phyloP scores from a whole-genome alignment of 352 stramenopile species.

The Aphanomyces stellatus region DNA sequence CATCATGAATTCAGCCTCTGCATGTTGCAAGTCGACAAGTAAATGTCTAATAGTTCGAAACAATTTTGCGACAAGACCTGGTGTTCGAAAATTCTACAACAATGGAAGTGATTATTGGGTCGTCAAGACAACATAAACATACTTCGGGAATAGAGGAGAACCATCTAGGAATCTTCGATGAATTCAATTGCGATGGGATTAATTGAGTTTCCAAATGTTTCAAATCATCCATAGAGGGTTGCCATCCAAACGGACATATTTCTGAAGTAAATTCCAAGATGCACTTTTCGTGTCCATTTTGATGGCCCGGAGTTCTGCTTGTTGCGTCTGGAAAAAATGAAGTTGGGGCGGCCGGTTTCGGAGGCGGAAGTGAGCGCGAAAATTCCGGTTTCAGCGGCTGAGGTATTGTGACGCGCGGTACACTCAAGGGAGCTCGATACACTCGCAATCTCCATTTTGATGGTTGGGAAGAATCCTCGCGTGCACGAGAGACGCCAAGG shows the following conservation, averaged over 20 bases:
- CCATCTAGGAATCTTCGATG: not conserved
- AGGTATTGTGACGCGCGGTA: not conserved
- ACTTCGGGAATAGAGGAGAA: not conserved
- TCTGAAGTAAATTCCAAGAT: not conserved
- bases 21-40: not conserved
- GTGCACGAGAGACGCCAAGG: too few relatives aligned
- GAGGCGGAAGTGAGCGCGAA: too few relatives aligned
- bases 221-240: too few relatives aligned
- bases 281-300: too few relatives aligned
- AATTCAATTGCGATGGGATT: not conserved
- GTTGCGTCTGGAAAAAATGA: too few relatives aligned
- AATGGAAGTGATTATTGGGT: not conserved
- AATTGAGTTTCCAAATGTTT: not conserved
- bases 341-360: too few relatives aligned
- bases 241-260: not conserved
- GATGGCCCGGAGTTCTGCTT: too few relatives aligned
- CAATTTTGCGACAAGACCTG: not conserved
- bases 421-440: not conserved
- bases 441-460: constrained; percentile 1
- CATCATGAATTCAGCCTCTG: not conserved
- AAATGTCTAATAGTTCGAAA: constrained; percentile 1
- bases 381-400: too few relatives aligned
- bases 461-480: too few relatives aligned
- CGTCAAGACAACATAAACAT: not conserved
- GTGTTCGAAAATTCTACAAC: constrained; percentile 3